Evolutionary conservation across 192 early-diverging fungal species (phyloP).

Genomic region (Phlyctochytrium arcticum): DNA sequence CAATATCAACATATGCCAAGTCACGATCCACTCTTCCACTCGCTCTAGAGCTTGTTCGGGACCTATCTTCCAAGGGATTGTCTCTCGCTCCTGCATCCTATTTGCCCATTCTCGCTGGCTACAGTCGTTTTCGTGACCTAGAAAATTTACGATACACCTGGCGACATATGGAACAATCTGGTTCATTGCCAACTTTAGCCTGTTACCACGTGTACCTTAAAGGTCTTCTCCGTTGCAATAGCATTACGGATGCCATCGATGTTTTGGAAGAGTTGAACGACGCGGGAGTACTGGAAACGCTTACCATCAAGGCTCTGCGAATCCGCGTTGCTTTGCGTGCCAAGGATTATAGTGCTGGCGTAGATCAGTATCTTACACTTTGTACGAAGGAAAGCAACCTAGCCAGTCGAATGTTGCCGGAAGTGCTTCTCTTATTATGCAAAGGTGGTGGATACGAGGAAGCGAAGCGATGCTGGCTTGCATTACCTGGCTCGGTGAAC

Average conservation of each 20-base stretch:
- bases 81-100: conserved; percentile 1
- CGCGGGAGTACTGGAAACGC: background rate
- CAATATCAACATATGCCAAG: conserved; percentile 5
- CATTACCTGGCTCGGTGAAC: too few relatives aligned
- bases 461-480: conserved; percentile 16
- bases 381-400: background rate
- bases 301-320: background rate
- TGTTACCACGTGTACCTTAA: conserved; percentile 4
- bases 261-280: background rate
- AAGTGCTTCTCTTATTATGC: background rate
- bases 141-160: background rate
- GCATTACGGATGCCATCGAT: background rate
- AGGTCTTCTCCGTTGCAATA: background rate
- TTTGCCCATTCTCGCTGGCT: conserved; percentile 11
- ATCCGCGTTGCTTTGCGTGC: background rate
- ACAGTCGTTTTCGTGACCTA: conserved; percentile 8
- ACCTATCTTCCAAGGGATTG: background rate
- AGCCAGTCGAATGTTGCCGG: background rate
- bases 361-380: background rate
- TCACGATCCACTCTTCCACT: conserved; percentile 3
- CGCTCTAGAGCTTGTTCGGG: background rate
- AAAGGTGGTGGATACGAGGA: background rate
- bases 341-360: background rate
- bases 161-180: background rate
- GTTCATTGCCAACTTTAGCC: conserved; percentile 1